phyloP scores from a whole-genome alignment of 2,329 filamentous ascomycete genomes.

The Epichloe bromicola region DNA sequence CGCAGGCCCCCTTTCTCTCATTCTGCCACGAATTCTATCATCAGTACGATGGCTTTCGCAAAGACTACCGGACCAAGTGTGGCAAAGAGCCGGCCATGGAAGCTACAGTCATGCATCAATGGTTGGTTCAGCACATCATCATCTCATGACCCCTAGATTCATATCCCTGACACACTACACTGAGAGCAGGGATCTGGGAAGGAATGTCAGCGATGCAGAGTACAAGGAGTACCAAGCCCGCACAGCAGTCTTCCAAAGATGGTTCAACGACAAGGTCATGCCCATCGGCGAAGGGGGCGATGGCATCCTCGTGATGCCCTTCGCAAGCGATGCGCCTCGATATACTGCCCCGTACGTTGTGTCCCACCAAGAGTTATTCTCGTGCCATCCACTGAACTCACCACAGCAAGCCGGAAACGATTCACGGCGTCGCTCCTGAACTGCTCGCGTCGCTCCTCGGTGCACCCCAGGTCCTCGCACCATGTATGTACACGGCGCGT shows the following conservation, averaged over 20 bases:
- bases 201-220: constrained; percentile 11
- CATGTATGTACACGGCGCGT: constrained; percentile 13
- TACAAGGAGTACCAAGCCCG: constrained; percentile 12
- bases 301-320: constrained; percentile 14
- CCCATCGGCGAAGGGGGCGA: constrained; percentile 7
- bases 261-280: constrained; percentile 20
- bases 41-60: constrained; percentile 16
- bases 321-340: constrained; percentile 6
- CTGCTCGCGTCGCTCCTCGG: constrained; percentile 18
- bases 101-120: constrained; percentile 15
- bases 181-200: constrained; percentile 13
- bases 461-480: constrained; percentile 19
- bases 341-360: constrained; percentile 8
- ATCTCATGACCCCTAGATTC: neutral
- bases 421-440: constrained; percentile 14
- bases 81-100: constrained; percentile 16
- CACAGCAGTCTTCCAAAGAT: constrained; percentile 17
- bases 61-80: constrained; percentile 13
- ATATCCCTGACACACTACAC: neutral
- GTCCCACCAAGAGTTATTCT: neutral
- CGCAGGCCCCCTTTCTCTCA: constrained; percentile 16
- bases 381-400: no score
- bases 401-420: constrained; percentile 2
- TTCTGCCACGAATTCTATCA: constrained; percentile 23
- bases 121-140: constrained; percentile 11